Percentiles rank a stretch among this genome's conserved stretches.
phyloP scores from a whole-genome alignment of 2,329 filamentous ascomycete species.

The Stagonosporopsis chrysanthemi region DNA sequence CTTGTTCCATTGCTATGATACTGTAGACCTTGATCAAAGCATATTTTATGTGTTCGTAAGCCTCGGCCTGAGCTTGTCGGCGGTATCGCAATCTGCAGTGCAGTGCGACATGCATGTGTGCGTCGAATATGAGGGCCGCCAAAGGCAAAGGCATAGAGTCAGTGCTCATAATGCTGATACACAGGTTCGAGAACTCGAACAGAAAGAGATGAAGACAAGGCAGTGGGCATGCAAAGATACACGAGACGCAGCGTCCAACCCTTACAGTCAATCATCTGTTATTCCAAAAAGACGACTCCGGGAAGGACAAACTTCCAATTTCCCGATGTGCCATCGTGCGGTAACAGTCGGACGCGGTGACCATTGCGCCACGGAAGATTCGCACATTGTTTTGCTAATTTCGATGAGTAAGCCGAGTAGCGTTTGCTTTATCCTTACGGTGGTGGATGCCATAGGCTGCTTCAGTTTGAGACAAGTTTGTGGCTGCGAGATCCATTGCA shows the following conservation, averaged over 20 bases:
- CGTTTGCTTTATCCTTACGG: not conserved
- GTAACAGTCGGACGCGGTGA: slow-evolving; percentile 18
- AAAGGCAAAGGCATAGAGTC: no score
- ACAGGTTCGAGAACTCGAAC: not conserved
- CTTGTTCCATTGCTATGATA: not conserved
- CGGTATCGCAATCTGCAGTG: no score
- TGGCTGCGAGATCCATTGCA: not conserved
- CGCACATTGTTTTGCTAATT: not conserved
- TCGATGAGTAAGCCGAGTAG: slow-evolving; percentile 1
- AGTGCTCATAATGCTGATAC: not conserved
- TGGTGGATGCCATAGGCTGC: no score
- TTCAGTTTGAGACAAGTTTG: not conserved
- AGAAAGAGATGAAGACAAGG: not conserved
- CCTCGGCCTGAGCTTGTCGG: no score
- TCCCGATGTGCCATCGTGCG: slow-evolving; percentile 11
- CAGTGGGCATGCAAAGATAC: no score
- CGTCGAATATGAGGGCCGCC: no score
- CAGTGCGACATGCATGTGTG: no score
- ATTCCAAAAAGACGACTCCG: slow-evolving; percentile 3
- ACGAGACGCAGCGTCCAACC: not conserved
- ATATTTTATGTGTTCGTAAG: no score
- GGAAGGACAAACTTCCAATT: slow-evolving; percentile 18
- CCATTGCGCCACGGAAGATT: slow-evolving; percentile 13
- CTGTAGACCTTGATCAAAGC: no score
- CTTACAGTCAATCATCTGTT: not conserved